Evolutionary conservation across 2,329 filamentous ascomycete species (phyloP).

Genomic region (Grosmannia huntii): DNA sequence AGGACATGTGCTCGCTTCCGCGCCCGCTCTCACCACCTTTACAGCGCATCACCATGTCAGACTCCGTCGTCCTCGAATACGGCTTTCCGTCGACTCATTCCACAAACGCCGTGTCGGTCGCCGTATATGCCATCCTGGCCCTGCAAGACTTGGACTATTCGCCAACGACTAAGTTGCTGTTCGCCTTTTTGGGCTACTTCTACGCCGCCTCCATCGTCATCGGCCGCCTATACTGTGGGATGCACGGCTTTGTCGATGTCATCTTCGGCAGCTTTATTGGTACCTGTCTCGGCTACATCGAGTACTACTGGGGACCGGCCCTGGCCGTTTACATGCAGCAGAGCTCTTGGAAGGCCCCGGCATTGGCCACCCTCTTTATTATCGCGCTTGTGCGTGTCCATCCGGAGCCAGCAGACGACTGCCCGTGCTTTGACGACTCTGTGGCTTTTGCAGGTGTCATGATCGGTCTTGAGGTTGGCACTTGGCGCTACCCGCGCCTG

Average conservation of each 20-base stretch:
- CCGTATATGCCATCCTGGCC: conserved; percentile 60
- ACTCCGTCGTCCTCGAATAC: conserved; percentile 87
- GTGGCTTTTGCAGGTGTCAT: conserved; percentile 86
- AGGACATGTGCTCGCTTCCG: conserved; percentile 86
- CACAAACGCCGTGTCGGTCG: conserved; percentile 90
- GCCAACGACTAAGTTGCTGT: conserved; percentile 41
- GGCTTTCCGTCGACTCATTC: conserved; percentile 96
- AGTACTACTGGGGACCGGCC: conserved; percentile 45
- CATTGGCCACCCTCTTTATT: conserved; percentile 52
- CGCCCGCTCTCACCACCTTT: conserved; percentile 84
- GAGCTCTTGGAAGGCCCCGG: conserved; percentile 50
- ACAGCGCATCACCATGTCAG: conserved; percentile 93
- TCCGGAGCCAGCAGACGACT: conserved; percentile 91
- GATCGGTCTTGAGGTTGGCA: conserved; percentile 70
- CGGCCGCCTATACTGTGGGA: conserved; percentile 89
- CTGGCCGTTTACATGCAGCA: conserved; percentile 61
- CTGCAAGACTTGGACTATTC: conserved; percentile 53
- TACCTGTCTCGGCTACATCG: conserved; percentile 45
- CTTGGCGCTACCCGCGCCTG: conserved; percentile 65
- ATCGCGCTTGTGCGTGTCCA: conserved; percentile 75
- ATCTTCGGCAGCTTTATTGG: conserved; percentile 69
- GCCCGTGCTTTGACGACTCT: conserved; percentile 92
- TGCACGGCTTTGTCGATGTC: conserved; percentile 96
- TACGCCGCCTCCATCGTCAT: conserved; percentile 85
- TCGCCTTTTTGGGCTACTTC: conserved; percentile 63